Conservation (phyloP, 2,329 filamentous ascomycete genomes). For the Botrytis tulipae region DNA sequence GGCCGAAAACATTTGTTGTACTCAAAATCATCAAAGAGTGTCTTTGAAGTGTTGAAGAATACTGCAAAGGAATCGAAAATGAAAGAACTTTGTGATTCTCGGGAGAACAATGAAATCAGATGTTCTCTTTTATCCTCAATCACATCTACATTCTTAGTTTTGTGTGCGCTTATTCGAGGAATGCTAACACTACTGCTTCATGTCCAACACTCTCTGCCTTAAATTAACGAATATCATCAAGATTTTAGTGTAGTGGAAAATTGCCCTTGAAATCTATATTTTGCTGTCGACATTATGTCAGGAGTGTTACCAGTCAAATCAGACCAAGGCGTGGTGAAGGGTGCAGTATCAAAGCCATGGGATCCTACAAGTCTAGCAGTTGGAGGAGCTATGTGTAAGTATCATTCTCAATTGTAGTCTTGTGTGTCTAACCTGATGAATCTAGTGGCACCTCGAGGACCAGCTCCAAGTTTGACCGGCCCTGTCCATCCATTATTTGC, state of each 20-base stretch:
- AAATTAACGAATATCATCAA: background rate
- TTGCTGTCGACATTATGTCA: background rate
- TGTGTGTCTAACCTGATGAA: background rate
- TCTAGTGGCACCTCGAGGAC: background rate
- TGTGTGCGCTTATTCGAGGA: background rate
- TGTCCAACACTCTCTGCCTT: background rate
- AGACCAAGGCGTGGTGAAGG: background rate
- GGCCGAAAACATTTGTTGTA: conserved; percentile 3
- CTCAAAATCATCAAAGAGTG: background rate
- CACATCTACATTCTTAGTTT: background rate
- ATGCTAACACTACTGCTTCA: background rate
- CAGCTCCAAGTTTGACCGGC: conserved; percentile 17
- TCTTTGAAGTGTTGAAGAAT: background rate
- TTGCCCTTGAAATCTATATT: background rate
- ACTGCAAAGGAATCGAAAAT: background rate
- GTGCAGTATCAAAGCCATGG: conserved; percentile 7
- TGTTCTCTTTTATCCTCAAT: background rate
- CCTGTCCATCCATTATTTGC: conserved; percentile 26
- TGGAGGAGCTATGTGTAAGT: conserved; percentile 11
- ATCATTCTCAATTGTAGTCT: background rate
- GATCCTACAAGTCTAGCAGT: conserved; percentile 12
- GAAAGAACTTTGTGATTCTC: conserved; percentile 2
- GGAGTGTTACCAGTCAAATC: background rate
- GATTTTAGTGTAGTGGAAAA: background rate
- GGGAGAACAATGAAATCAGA: background rate